Evolutionary conservation across 2,329 filamentous ascomycete genomes (phyloP), one percentile per base, ranked within the genome.

Genomic region (Pseudogymnoascus sp.): DNA sequence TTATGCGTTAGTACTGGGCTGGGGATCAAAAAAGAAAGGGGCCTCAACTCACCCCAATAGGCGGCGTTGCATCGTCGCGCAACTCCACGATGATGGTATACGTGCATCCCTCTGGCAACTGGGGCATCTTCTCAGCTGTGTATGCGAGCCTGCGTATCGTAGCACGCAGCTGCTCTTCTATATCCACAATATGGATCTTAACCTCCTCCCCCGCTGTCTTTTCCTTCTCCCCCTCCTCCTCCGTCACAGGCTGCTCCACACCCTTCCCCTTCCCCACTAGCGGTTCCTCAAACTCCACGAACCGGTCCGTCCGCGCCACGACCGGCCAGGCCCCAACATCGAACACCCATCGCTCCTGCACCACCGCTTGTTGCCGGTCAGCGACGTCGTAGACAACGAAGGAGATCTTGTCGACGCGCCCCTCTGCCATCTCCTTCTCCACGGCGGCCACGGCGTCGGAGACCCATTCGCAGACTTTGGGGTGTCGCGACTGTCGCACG

Each of bases 31-130:
- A 35, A 62, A 61, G 26, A 61, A 33, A 14, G 63, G 16, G 24
- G 28, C 16, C 6, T 35, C 46, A 19, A 76, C 82, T 71, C 73
- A 86, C 84, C 62, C 80, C 81, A 65, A 87, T 84, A 0, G 85
- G 86, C 8, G 83, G 68, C 14, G 61, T 37, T 1, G 61, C 79
- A 10, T 81, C 75, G 22, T 88, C 83, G 40, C 83, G 84, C 66
- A 93, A 73, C 74, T 93, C 90, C 41, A 93, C 82, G 0, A 87
- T 88, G n/a, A 93, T 74, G 0, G 89, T 90, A 73, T 90, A 93
- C 0, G 88, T 89, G 73, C 89, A 91, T 1, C 82, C 82, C 1
- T 79, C 75, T 0, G 89, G 88, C 22, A 92, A 72, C 0, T 80
- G 74, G 0, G 74, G 76, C 66, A 91, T 78, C 62, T 78, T 80